Conservation (phyloP, 2,329 filamentous ascomycete genomes). For the Teratosphaeria epicoccoides region DNA sequence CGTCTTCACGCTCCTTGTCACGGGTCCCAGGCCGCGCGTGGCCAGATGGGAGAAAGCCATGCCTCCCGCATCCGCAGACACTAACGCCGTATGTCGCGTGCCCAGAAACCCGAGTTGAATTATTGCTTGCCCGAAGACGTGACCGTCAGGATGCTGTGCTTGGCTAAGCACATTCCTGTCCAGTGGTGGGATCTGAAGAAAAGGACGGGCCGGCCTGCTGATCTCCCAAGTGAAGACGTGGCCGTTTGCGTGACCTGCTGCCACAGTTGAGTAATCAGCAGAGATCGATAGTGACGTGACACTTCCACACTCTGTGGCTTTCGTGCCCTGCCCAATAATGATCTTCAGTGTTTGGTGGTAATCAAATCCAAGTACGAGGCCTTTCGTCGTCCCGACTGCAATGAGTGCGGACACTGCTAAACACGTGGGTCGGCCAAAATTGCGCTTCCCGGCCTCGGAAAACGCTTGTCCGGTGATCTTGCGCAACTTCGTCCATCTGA, state of each 20-base stretch:
- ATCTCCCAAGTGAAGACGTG: conserved; percentile 97
- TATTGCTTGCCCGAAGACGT: conserved; percentile 65
- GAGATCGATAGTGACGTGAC: conserved; percentile 83
- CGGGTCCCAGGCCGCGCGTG: conserved; percentile 74
- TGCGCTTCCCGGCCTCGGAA: conserved; percentile 82
- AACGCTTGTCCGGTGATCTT: conserved; percentile 86
- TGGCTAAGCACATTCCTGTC: conserved; percentile 51
- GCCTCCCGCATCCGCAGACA: conserved; percentile 85
- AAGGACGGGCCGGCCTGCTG: conserved; percentile 67
- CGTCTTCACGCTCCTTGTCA: conserved; percentile 78
- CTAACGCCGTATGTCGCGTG: conserved; percentile 82
- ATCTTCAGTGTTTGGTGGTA: conserved; percentile 92
- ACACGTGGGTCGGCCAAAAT: conserved; percentile 85
- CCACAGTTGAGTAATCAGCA: conserved; percentile 85
- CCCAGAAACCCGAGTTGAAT: conserved; percentile 92
- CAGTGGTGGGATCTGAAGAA: conserved; percentile 74
- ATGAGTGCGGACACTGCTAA: conserved; percentile 80
- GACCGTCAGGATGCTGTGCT: conserved; percentile 64
- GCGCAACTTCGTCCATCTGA: conserved; percentile 86
- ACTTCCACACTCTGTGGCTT: conserved; percentile 82
- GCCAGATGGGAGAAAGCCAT: conserved; percentile 99
- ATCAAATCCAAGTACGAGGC: conserved; percentile 90
- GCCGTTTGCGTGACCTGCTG: conserved; percentile 78
- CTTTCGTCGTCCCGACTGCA: conserved; percentile 85
- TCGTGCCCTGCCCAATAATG: conserved; percentile 87